Percentiles rank a stretch among this genome's conserved stretches.
Evolutionary conservation across 306 rosid genomes (phyloP).

Genomic region (Corylus heterophylla): DNA sequence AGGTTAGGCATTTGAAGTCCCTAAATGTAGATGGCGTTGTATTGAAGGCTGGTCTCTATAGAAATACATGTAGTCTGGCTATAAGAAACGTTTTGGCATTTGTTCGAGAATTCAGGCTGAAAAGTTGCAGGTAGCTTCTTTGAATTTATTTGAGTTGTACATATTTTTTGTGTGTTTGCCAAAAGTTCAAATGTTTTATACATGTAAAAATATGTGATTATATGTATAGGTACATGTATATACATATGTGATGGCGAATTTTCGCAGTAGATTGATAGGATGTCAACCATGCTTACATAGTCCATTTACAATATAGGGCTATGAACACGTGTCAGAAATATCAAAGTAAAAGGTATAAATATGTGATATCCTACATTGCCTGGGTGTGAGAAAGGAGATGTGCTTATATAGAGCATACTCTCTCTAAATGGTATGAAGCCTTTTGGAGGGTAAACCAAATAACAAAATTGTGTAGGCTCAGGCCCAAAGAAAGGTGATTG

Average conservation of each 20-base stretch:
- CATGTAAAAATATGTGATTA: neutral
- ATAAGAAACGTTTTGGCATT: constrained; percentile 80
- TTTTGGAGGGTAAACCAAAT: too few species aligned
- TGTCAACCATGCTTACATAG: neutral
- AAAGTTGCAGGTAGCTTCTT: constrained; percentile 68
- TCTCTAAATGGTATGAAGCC: too few species aligned
- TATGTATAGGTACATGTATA: neutral
- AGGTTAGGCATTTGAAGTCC: constrained; percentile 72
- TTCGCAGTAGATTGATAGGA: neutral
- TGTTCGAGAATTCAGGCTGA: constrained; percentile 67
- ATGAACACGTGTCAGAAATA: too few species aligned
- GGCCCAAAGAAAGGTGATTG: too few species aligned
- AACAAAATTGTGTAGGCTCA: too few species aligned
- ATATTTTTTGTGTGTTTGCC: neutral
- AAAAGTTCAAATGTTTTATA: neutral
- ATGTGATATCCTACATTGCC: too few species aligned
- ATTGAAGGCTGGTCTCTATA: constrained; percentile 88
- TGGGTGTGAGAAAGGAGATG: too few species aligned
- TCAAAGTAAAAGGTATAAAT: too few species aligned
- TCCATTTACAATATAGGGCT: too few species aligned
- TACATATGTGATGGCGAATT: neutral
- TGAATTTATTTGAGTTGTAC: constrained; percentile 20
- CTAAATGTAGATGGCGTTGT: constrained; percentile 73
- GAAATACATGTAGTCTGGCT: constrained; percentile 91
- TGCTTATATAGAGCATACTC: too few species aligned